A percentile compares a stretch with the other conserved stretches of the same genome.
These are phyloP conservation scores for Colletotrichum graminicola DNA, from an alignment of 2,329 filamentous ascomycete genomes.

Conservation along the genomic window DNA sequence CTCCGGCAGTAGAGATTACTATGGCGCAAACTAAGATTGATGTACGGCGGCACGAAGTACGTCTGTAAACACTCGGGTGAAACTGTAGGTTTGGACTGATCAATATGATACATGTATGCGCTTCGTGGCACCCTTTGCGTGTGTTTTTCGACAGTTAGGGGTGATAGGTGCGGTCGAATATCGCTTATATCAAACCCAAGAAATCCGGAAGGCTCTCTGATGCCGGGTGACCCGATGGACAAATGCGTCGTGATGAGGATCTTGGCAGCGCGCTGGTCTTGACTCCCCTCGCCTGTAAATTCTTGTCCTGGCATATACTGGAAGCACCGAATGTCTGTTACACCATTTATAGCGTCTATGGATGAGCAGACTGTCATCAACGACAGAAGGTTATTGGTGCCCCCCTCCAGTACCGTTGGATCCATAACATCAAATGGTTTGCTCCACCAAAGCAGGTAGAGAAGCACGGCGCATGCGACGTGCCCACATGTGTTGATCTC, in stretches of 20 bases:
- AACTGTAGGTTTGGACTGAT: slow-evolving; percentile 30
- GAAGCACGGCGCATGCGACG: slow-evolving; percentile 50
- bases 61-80: slow-evolving; percentile 24
- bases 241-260: slow-evolving; percentile 29
- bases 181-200: slow-evolving; percentile 35
- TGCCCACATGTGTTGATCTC: slow-evolving; percentile 52
- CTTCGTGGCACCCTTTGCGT: slow-evolving; percentile 8
- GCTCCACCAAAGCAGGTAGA: slow-evolving; percentile 51
- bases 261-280: neutral
- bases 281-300: neutral
- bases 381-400: neutral
- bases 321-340: slow-evolving; percentile 38
- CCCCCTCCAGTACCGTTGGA: slow-evolving; percentile 27
- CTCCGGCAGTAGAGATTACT: slow-evolving; percentile 31
- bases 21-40: slow-evolving; percentile 12
- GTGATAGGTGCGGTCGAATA: slow-evolving; percentile 2
- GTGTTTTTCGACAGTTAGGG: neutral
- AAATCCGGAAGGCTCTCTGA: slow-evolving; percentile 30
- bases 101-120: slow-evolving; percentile 35
- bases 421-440: slow-evolving; percentile 47
- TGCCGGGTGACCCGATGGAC: slow-evolving; percentile 35
- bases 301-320: slow-evolving; percentile 19
- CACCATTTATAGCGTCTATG: slow-evolving; percentile 22
- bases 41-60: slow-evolving; percentile 27
- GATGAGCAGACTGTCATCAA: slow-evolving; percentile 32